Evolutionary conservation across 140 eudicot genomes (phyloP), one percentile per base, ranked within the genome.

Genomic region (Stevia rebaudiana): DNA sequence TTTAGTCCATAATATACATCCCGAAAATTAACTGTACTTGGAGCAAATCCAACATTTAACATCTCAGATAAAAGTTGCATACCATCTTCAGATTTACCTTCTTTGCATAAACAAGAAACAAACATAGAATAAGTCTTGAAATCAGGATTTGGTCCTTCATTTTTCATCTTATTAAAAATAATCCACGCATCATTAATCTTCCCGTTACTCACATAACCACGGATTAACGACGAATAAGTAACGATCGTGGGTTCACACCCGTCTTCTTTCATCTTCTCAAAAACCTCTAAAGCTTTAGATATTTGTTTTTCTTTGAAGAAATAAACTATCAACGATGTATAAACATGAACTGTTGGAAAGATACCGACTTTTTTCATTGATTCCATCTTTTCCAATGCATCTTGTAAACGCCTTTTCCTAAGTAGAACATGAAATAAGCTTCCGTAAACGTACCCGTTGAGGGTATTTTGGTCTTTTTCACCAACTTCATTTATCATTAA

Each of bases 81-180:
- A 47, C 81, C 94, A 72, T 80, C 86, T 78, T 87, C 97, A 36
- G 97, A 86, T 69, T 74, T 71, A n/a, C 86, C 86, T 30, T 47
- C 80, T 24, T 77, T 74, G 60, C 97, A 87, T 18, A 90, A 80
- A 65, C 88, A 75, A 46, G 80, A 58, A 49, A 90, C 84, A 35
- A 90, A 78, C 88, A 85, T 82, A 8, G 97, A 84, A 62, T 84
- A 90, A 5, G 90, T 83, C 82, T 69, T 82, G 39, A 90, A 87
- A 80, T 90, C 97, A 1, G 97, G 97, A 23, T 21, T 64, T n/a
- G 88, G 94, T 18, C 97, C 97, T 40, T 87, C 81, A 19, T 25
- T 41, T 67, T 81, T 90, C 84, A 90, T 77, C 30, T 57, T 47
- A 62, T 43, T 40, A 42, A 86, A 82, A 50, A 90, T 76, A 9